Conservation (phyloP, 805 yeast species). For the Sugiyamaella floridensis region DNA sequence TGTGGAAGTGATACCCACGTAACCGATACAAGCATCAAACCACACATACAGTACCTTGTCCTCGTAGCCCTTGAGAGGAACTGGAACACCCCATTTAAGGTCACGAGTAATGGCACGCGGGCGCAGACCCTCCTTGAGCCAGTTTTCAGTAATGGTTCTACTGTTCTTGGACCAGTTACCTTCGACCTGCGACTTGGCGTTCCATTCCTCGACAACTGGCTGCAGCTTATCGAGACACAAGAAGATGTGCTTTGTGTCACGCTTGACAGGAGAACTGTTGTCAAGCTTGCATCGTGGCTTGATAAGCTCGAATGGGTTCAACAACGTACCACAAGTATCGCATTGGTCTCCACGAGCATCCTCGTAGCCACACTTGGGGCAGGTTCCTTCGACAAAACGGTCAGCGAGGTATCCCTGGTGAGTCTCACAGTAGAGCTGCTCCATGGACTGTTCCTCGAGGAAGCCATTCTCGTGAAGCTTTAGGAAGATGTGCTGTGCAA, state of each 20-base stretch:
- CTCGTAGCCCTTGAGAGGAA: conserved; percentile 78
- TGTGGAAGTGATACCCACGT: conserved; percentile 91
- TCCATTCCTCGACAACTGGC: conserved; percentile 67
- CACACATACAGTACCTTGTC: conserved; percentile 94
- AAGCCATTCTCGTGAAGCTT: conserved; percentile 68
- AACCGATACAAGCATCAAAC: conserved; percentile 98
- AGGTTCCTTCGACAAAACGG: conserved; percentile 93
- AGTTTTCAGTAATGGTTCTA: conserved; percentile 77
- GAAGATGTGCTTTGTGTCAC: conserved; percentile 79
- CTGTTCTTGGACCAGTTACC: conserved; percentile 93
- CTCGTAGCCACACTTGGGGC: conserved; percentile 90
- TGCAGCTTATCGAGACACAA: conserved; percentile 79
- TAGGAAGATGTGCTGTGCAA: conserved; percentile 87
- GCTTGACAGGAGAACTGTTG: conserved; percentile 69
- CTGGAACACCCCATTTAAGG: conserved; percentile 97
- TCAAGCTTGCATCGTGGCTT: conserved; percentile 95
- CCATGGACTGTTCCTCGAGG: conserved; percentile 80
- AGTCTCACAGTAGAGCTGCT: conserved; percentile 83
- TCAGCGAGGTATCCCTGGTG: conserved; percentile 93
- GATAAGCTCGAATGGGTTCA: conserved; percentile 88
- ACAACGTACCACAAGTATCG: conserved; percentile 86
- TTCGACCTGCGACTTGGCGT: conserved; percentile 52
- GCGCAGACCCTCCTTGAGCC: conserved; percentile 89
- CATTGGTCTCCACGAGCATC: conserved; percentile 99
- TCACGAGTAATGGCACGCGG: conserved; percentile 98